phyloP scores from a whole-genome alignment of 78 protist species.

The Dictyostelium discoideum region DNA sequence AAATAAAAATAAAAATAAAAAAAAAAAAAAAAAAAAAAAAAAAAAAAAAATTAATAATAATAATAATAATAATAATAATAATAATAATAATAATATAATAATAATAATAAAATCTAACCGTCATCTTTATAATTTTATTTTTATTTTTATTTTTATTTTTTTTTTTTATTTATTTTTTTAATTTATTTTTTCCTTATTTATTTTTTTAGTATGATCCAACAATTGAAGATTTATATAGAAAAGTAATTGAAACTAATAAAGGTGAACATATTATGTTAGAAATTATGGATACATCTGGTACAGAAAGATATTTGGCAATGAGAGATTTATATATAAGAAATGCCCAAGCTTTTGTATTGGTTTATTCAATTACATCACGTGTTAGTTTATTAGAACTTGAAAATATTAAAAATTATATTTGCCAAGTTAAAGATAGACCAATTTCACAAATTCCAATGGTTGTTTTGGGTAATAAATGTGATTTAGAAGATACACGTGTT shows the following conservation, averaged over 20 bases:
- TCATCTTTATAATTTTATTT: too few relatives aligned
- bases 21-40: not conserved
- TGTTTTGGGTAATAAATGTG: constrained; percentile 96
- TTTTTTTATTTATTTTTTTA: too few relatives aligned
- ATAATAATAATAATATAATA: too few relatives aligned
- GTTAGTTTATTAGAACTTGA: constrained; percentile 83
- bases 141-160: not conserved
- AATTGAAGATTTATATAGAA: constrained; percentile 77
- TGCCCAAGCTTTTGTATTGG: constrained; percentile 94
- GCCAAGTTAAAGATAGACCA: constrained; percentile 83
- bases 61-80: too few relatives aligned
- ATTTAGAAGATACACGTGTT: constrained; percentile 88
- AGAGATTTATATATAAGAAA: constrained; percentile 90
- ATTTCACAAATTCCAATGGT: constrained; percentile 82
- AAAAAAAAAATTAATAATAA: too few relatives aligned
- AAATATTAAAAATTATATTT: constrained; percentile 84
- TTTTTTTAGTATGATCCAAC: constrained; percentile 72
- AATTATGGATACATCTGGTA: constrained; percentile 93
- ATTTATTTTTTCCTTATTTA: too few relatives aligned
- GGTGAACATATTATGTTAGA: constrained; percentile 45
- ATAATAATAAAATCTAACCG: not conserved
- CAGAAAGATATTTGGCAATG: constrained; percentile 91
- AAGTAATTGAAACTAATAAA: constrained; percentile 30
- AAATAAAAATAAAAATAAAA: not conserved
- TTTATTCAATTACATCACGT: constrained; percentile 86